These are phyloP conservation scores for Fusarium sp. DNA, from an alignment of 2,329 filamentous ascomycete genomes.

Conservation along the genomic window DNA sequence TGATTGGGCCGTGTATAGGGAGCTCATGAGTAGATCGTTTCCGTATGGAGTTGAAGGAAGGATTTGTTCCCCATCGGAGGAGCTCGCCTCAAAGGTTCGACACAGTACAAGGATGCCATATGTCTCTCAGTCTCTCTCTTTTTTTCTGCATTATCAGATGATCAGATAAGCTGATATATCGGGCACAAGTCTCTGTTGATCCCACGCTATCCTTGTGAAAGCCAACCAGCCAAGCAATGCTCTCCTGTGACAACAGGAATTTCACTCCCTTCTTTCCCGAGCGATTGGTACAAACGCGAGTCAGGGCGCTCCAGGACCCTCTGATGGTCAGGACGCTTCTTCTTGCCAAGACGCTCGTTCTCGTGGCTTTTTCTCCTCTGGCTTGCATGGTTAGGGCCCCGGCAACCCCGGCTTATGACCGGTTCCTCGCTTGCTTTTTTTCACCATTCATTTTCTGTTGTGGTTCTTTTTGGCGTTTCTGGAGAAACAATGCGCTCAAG, in stretches of 20 bases:
- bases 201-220: background rate
- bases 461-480: background rate
- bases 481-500: background rate
- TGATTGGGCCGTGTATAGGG: background rate
- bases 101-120: slow-evolving; percentile 13
- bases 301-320: background rate
- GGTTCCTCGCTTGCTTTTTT: background rate
- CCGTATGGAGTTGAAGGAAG: slow-evolving; percentile 1
- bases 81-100: background rate
- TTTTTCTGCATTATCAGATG: slow-evolving; percentile 31
- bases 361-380: background rate
- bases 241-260: background rate
- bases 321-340: background rate
- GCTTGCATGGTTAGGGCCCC: background rate
- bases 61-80: background rate
- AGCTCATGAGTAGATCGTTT: slow-evolving; percentile 12
- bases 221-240: background rate
- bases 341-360: background rate
- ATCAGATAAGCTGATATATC: slow-evolving; percentile 29
- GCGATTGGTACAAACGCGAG: background rate
- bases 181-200: slow-evolving; percentile 1
- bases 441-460: background rate
- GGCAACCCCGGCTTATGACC: background rate
- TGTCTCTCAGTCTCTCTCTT: background rate
- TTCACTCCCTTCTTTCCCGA: background rate